Evolutionary conservation across 2,329 filamentous ascomycete genomes (phyloP), one percentile per base, ranked within the genome.

Genomic region (Paecilomyces fulvus): DNA sequence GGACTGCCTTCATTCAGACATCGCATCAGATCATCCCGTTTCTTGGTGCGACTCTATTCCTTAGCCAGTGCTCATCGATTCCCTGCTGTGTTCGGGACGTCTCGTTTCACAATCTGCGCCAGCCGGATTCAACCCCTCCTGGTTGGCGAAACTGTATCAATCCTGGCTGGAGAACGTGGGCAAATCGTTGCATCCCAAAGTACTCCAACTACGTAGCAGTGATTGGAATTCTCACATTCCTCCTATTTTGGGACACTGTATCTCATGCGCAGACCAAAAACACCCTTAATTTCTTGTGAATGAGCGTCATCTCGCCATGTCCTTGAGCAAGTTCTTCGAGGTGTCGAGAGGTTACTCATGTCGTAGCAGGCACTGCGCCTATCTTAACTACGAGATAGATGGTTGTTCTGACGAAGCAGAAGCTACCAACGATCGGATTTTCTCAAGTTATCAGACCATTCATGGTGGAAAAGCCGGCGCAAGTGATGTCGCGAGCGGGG

Each of bases 91-190:
- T 17, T 12, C 21, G 30, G 30, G 30, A 23, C 31, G 51, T 33
- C 31, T 53, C 33, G 51, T 53, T 53, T 53, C 51, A 53, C 51
- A 20, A 53, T 53, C 51, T 53, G 51, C 51, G 51, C 51, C 51
- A 53, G 31, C 51, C 30, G 51, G 51, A 53, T 21, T 37, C 51
- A 11, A 31, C 30, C 28, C 30, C 50, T 28, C 50, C 50, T 33
- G 50, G 50, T 49, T 49, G 48, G 48, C 48, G 25, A 14, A 49
- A 28, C 48, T 12, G 48, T 28, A 49, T 49, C 48, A 52, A 43
- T 43, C 37, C 37, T 43, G 37, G 37, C 37, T 43, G n/a, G 28
- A 52, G 50, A 30, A 52, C 50, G 30, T 52, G 50, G 50, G 50
- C 48, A 28, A 49, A 49, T 23, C 48, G 21, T n/a, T 25, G 21